phyloP scores from a whole-genome alignment of 495 filamentous ascomycete genomes.

The Xylaria palmicola region DNA sequence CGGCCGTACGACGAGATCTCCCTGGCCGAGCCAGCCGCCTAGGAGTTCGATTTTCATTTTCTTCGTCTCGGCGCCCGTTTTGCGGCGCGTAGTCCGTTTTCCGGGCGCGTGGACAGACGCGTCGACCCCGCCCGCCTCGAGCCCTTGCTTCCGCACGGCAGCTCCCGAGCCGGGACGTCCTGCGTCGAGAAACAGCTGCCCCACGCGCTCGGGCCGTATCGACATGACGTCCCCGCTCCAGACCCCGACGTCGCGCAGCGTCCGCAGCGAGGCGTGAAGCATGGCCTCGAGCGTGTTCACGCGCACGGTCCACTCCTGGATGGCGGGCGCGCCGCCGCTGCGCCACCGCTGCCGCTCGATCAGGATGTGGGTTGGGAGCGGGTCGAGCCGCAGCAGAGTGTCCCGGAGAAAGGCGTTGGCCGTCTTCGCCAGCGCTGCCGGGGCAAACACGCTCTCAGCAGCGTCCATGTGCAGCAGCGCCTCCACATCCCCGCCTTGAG shows the following conservation, averaged over 20 bases:
- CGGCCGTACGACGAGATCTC: slow-evolving; percentile 28
- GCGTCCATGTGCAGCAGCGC: background rate
- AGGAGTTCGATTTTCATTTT: slow-evolving; percentile 67
- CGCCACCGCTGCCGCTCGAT: slow-evolving; percentile 92
- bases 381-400: slow-evolving; percentile 44
- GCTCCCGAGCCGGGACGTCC: too few relatives aligned
- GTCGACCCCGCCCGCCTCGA: too few relatives aligned
- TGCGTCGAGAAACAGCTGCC: slow-evolving; percentile 53
- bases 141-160: background rate
- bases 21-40: slow-evolving; percentile 49
- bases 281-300: slow-evolving; percentile 91
- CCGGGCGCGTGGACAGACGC: too few relatives aligned
- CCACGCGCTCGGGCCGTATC: slow-evolving; percentile 42
- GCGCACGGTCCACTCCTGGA: slow-evolving; percentile 86
- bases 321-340: slow-evolving; percentile 56
- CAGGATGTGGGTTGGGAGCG: slow-evolving; percentile 67
- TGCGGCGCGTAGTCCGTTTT: slow-evolving; percentile 10
- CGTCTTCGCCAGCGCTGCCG: slow-evolving; percentile 54
- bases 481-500: background rate
- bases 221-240: slow-evolving; percentile 38
- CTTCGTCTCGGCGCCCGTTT: slow-evolving; percentile 46
- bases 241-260: slow-evolving; percentile 46
- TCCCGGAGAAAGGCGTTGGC: slow-evolving; percentile 61
- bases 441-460: slow-evolving; percentile 51
- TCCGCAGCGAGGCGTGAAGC: slow-evolving; percentile 72